These are phyloP conservation scores for Stephania cephalantha DNA, from an alignment of 164 flowering plant genomes.

Conservation along the genomic window DNA sequence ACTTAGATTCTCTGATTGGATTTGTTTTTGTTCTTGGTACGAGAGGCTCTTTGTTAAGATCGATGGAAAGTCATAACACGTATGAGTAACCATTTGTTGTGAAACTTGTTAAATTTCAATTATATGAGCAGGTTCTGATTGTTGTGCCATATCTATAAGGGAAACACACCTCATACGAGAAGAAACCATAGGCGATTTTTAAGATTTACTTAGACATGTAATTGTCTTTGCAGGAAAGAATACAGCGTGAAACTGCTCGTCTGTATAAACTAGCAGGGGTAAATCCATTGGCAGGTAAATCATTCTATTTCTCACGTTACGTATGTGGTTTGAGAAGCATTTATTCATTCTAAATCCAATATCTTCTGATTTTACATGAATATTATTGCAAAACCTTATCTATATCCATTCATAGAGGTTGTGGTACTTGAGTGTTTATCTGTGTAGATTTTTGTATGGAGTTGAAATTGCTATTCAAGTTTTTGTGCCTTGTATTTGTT, in stretches of 20 bases:
- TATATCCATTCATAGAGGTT: not conserved
- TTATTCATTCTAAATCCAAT: not conserved
- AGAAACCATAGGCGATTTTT: no score
- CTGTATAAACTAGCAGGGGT: conserved; percentile 89
- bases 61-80: no score
- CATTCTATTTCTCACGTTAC: not conserved
- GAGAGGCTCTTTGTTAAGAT: no score
- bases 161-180: not conserved
- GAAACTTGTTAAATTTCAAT: not conserved
- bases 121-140: not conserved
- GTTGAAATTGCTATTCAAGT: not conserved
- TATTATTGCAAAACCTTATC: not conserved
- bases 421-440: not conserved
- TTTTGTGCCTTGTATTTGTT: not conserved
- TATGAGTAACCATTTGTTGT: not conserved
- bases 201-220: not conserved
- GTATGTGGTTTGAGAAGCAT: not conserved
- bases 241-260: conserved; percentile 90
- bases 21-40: no score
- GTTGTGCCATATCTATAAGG: not conserved
- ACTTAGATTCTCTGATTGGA: no score
- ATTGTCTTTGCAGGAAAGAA: conserved; percentile 61
- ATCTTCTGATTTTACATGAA: not conserved
- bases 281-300: conserved; percentile 89
- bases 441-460: not conserved